phyloP scores from a whole-genome alignment of 306 rosid genomes.

The Canavalia ensiformis region DNA sequence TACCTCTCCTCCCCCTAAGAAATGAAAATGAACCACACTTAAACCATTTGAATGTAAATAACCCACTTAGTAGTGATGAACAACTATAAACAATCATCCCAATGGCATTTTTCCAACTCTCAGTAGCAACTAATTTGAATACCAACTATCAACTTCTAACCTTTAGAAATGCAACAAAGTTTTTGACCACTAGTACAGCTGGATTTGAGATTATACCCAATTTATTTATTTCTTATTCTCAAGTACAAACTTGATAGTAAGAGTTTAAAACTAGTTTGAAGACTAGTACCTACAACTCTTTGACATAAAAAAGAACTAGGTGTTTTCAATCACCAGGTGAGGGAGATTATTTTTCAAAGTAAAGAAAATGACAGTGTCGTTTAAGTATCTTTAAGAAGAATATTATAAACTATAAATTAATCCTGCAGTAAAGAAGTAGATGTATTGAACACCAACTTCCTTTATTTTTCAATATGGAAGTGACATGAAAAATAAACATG shows the following conservation, averaged over 20 bases:
- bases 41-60: constrained; percentile 23
- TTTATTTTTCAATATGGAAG: no score
- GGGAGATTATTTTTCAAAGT: no score
- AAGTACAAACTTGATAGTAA: not conserved
- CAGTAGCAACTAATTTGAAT: not conserved
- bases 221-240: not conserved
- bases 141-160: not conserved
- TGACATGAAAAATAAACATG: constrained; percentile 2
- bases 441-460: not conserved
- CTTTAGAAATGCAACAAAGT: not conserved
- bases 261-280: not conserved
- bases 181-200: no score
- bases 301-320: no score
- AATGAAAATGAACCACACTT: not conserved
- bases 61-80: not conserved
- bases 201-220: not conserved
- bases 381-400: not conserved
- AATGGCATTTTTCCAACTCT: not conserved
- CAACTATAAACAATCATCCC: constrained; percentile 6
- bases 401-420: not conserved
- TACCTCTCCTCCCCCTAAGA: constrained; percentile 22
- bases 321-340: no score
- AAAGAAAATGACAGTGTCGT: no score
- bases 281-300: not conserved
- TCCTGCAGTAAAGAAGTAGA: not conserved